Evolutionary conservation across 192 early-diverging fungal genomes (phyloP), one percentile per base, ranked within the genome.

Genomic region (Phlyctochytrium arcticum): DNA sequence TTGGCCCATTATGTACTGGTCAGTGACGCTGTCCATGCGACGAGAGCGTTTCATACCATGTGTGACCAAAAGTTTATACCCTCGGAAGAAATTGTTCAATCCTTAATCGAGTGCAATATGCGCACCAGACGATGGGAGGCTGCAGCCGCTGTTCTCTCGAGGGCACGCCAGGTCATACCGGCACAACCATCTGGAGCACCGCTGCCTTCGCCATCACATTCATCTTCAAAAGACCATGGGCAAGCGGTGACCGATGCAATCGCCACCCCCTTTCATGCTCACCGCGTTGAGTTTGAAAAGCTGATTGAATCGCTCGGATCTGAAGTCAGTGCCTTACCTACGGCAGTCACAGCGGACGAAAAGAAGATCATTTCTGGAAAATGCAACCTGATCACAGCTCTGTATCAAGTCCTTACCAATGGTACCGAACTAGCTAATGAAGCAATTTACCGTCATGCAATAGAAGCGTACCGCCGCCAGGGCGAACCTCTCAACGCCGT

Each of bases 271-370:
- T n/a, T n/a, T n/a, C n/a, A n/a, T n/a, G n/a, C n/a, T n/a, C 17
- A 67, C 42, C 17, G 51, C 1, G 48, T 29, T 1, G 60, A 69
- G 39, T 77, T 77, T 58, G 58, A 57, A 44, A 36, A 48, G 8
- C 63, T 68, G 10, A 42, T 69, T n/a, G 27, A 62, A 2, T 23
- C 31, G 23, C 15, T 67, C 31, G 35, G 53, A 54, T 36, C 54
- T 32, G 74, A 71, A 51, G 49, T 76, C 33, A 49, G 58, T 6
- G 42, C 51, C 4, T n/a, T n/a, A n/a, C n/a, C n/a, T n/a, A 62
- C 53, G n/a, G 47, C 17, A 1, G 50, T 57, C 27, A 21, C 31
- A 32, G 46, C 65, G 21, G 21, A 10, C 35, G 62, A 69, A 44
- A 36, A 62, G 33, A 57, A 60, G 0, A 55, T 49, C 56, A 17